Base-by-base conservation (phyloP, 2,329 filamentous ascomycete species). In the Botrytis tulipae region DNA sequence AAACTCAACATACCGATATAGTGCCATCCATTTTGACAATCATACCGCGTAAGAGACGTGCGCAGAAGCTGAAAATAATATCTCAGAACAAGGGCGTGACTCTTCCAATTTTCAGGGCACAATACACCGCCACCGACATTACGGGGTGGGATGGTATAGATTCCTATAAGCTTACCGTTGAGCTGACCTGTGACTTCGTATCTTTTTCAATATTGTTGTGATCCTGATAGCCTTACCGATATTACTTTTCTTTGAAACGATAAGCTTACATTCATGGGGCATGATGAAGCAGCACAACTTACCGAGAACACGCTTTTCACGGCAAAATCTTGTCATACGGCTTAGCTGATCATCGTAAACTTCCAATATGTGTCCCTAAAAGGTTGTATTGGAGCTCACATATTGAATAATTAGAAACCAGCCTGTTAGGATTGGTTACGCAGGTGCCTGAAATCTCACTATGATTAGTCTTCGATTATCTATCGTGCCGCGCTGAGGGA, bases 191-290 rank as follows among this genome's bases (percentile, higher is more conserved):
- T 63, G 61, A 63, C 20, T 40, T 61, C 59, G 59, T 61, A 61
- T 61, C 59, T 37, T 29, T 42, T 63, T 29, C 40, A 29, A 44
- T 63, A 44, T 44, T 42, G 0, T 18, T 9, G 37, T 63, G n/a
- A 29, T 16, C n/a, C 29, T n/a, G 22, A 18, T 18, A 65, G 61
- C 61, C 40, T 65, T 65, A 46, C 61, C 61, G 61, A 65, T 46
- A 46, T 65, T 46, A 46, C n/a, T 14, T 65, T 3, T 25, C 25
- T 32, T 32, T 32, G n/a, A 32, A 46, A 46, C n/a, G n/a, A 42
- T 65, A 65, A 65, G 40, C 40, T 65, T 65, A 44, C n/a, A 46
- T 65, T 46, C n/a, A 65, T 46, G 29, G 40, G 62, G 61, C 61
- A 29, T 65, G 18, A 3, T 9, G 42, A 22, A 6, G 2, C 62